Conservation (phyloP, 1,284 basidiomycete species). For the Omphalotus olearius region DNA sequence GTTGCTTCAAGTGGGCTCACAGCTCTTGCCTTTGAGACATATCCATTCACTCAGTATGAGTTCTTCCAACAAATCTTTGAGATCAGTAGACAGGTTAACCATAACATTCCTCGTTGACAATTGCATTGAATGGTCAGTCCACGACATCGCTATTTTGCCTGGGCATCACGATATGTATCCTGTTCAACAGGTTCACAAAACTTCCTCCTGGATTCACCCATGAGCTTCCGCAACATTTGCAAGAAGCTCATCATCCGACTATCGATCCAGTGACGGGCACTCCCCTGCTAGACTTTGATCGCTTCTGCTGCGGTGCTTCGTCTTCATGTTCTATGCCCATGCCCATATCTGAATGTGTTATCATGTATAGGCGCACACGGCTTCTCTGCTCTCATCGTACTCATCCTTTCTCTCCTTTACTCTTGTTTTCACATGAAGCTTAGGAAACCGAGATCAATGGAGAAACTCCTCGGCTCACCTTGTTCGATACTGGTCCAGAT, state of each 20-base stretch:
- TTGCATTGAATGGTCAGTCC: conserved; percentile 64
- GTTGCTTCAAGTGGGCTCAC: too few species aligned
- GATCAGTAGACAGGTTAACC: conserved; percentile 43
- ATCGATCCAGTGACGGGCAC: conserved; percentile 54
- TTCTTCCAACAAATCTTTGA: conserved; percentile 9
- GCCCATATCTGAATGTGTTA: background rate
- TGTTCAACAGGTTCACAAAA: conserved; percentile 68
- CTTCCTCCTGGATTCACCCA: conserved; percentile 75
- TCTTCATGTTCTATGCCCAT: background rate
- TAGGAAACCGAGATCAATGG: conserved; percentile 54
- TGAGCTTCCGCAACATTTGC: conserved; percentile 63
- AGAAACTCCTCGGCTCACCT: conserved; percentile 43
- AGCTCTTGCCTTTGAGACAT: too few species aligned
- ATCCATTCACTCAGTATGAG: too few species aligned
- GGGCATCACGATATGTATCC: background rate
- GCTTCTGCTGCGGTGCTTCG: conserved; percentile 68
- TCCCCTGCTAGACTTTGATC: conserved; percentile 67
- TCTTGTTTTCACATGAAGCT: background rate
- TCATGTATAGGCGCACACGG: conserved; percentile 69
- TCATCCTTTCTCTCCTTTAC: conserved; percentile 18
- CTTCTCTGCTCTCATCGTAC: conserved; percentile 72
- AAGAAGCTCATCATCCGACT: conserved; percentile 38
- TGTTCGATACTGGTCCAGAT: conserved; percentile 84
- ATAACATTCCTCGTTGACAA: conserved; percentile 77
- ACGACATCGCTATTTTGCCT: background rate